Evolutionary conservation across 345 rosid genomes (phyloP), one percentile per base, ranked within the genome.

Genomic region (Lagerstroemia speciosa): DNA sequence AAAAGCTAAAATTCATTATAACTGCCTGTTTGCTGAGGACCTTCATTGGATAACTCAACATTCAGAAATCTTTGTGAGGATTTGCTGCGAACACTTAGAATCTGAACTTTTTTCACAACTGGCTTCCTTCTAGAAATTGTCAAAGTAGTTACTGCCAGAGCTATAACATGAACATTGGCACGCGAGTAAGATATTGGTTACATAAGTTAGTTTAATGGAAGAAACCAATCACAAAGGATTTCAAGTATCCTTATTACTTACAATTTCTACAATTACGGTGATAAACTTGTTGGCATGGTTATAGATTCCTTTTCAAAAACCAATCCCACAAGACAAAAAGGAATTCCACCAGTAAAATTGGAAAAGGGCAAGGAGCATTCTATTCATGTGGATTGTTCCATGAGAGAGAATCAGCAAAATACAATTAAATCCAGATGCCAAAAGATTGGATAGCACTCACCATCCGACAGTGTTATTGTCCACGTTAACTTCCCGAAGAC

Each of bases 381-480:
- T 19, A 20, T 19, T 48, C 55, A 78, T 30, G 96, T 92, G 58
- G 98, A 36, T 57, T 94, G 99, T 73, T 94, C 90, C 98, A 98
- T 92, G 82, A 71, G 9, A 20, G 31, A 67, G 12, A 31, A 53
- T 32, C 62, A 32, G 17, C 12, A 11, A 46, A 31, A 26, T 36
- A 32, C 1, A 20, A 50, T 16, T 8, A 12, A 45, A 43, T 3
- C 9, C 12, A 9, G 46, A 41, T 41, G 46, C 46, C 46, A 14
- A 41, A 41, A 9, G 43, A 67, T 48, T 20, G 36, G 31, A 32
- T 48, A 70, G 60, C 32, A 45, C 80, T 70, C 74, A 91, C 99
- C 99, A 94, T 52, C 99, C 99, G 64, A 94, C 98, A 7, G 99
- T 94, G 78, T 94, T 94, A 76, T 94, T 94, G 78, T 94, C 99